Percentiles rank a stretch among this genome's conserved stretches.
Evolutionary conservation across 768 basidiomycete species (phyloP).

Genomic region (Fomitopsis serialis): DNA sequence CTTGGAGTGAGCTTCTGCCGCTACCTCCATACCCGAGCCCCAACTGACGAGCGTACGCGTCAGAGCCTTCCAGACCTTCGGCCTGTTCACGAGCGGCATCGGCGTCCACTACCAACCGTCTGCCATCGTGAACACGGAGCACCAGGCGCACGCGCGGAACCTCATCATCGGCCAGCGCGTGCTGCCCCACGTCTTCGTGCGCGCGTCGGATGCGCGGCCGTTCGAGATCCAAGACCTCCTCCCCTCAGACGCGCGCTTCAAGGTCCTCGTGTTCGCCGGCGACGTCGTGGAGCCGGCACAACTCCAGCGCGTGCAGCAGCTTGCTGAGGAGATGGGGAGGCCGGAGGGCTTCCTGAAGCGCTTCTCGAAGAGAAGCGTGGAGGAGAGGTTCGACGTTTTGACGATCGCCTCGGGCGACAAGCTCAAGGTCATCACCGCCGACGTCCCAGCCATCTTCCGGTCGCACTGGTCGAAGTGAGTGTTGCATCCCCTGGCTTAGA

Average conservation of each 20-base stretch:
- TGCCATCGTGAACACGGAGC: constrained; percentile 24
- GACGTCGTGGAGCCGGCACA: constrained; percentile 23
- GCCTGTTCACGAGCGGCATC: constrained; percentile 42
- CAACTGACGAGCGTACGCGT: no score
- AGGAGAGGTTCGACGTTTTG: constrained; percentile 11
- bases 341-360: constrained; percentile 15
- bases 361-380: not conserved
- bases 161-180: constrained; percentile 47
- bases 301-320: constrained; percentile 9
- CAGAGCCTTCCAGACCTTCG: constrained; percentile 41
- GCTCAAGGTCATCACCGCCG: constrained; percentile 13
- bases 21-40: no score
- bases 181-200: constrained; percentile 40
- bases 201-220: constrained; percentile 40
- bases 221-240: constrained; percentile 46
- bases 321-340: constrained; percentile 16
- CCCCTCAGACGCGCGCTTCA: constrained; percentile 43
- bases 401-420: constrained; percentile 10
- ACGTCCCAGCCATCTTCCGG: constrained; percentile 41
- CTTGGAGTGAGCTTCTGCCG: constrained; percentile 26
- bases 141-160: constrained; percentile 33
- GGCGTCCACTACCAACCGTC: constrained; percentile 47
- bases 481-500: not conserved
- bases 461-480: constrained; percentile 58
- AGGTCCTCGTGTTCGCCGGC: constrained; percentile 42